phyloP scores from a whole-genome alignment of 2,329 filamentous ascomycete species.

The Claviceps purpurea region DNA sequence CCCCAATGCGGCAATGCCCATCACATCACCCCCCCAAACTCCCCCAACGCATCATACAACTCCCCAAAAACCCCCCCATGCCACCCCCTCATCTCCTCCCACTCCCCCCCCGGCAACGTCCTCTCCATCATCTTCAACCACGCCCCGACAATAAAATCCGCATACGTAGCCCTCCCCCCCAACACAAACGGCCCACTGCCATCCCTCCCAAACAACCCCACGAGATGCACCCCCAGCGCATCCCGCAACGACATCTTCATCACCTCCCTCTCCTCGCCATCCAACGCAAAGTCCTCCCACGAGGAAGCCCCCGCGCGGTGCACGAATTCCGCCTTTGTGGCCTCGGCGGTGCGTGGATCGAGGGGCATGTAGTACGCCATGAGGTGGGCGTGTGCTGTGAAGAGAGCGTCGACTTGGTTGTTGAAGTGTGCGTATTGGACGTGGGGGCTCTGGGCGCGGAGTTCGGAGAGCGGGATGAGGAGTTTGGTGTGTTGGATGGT shows the following conservation, averaged over 20 bases:
- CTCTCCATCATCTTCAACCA: constrained; percentile 36
- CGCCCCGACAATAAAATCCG: constrained; percentile 42
- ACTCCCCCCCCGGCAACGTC: constrained; percentile 26
- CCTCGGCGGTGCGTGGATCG: constrained; percentile 32
- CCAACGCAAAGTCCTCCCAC: constrained; percentile 30
- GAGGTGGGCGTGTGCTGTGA: constrained; percentile 32
- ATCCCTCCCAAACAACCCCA: constrained; percentile 25
- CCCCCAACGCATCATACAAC: too few species aligned
- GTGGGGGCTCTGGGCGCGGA: constrained; percentile 11
- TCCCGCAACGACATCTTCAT: constrained; percentile 25
- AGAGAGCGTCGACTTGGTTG: constrained; percentile 37
- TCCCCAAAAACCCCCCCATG: too few species aligned
- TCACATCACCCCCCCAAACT: too few species aligned
- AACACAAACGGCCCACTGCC: constrained; percentile 33
- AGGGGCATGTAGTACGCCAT: constrained; percentile 30
- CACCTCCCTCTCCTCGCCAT: constrained; percentile 25
- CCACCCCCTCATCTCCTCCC: too few species aligned
- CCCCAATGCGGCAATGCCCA: too few species aligned
- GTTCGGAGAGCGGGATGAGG: constrained; percentile 25
- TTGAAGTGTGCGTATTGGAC: constrained; percentile 30
- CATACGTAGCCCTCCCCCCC: constrained; percentile 32
- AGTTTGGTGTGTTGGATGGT: constrained; percentile 6
- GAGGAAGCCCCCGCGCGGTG: constrained; percentile 28
- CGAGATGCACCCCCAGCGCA: constrained; percentile 26
- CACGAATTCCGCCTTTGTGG: constrained; percentile 32